Evolutionary conservation across 2,329 filamentous ascomycete species (phyloP).

Genomic region (Aspergillus fijiensis): DNA sequence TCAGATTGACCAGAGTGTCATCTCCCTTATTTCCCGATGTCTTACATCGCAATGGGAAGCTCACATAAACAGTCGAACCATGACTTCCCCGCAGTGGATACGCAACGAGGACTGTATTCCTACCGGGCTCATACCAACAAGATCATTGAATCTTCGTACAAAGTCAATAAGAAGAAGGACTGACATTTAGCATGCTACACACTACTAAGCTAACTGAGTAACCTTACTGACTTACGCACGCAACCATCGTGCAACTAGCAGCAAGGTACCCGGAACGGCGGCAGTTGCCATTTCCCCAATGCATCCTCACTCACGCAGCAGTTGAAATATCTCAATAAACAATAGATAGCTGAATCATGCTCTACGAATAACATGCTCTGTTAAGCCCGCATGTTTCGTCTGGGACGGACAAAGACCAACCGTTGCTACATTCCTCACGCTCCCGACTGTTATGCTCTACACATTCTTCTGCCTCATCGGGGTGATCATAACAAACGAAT

Average conservation of each 20-base stretch:
- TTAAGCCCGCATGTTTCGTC: conserved; percentile 1
- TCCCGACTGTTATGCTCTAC: conserved; percentile 26
- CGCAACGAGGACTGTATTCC: background rate
- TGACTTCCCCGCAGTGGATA: background rate
- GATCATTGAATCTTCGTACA: too few relatives aligned
- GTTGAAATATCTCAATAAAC: background rate
- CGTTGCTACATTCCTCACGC: conserved; percentile 32
- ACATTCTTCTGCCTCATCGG: conserved; percentile 30
- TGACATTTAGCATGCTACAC: background rate
- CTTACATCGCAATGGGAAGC: background rate
- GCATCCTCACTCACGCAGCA: background rate
- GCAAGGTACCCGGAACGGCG: background rate
- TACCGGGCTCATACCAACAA: background rate
- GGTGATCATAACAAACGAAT: conserved; percentile 33
- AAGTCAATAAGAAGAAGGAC: background rate
- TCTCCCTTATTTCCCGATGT: background rate
- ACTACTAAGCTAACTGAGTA: background rate
- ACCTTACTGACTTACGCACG: background rate
- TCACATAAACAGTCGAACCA: background rate
- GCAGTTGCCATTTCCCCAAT: background rate
- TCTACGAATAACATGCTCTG: background rate
- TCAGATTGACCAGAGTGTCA: background rate
- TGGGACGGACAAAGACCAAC: conserved; percentile 17
- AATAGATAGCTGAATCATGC: background rate
- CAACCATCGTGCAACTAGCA: background rate